A percentile compares a stretch with the other conserved stretches of the same genome.
These are phyloP conservation scores for Monilinia vaccinii-corymbosi DNA, from an alignment of 2,329 filamentous ascomycete genomes.

Conservation along the genomic window DNA sequence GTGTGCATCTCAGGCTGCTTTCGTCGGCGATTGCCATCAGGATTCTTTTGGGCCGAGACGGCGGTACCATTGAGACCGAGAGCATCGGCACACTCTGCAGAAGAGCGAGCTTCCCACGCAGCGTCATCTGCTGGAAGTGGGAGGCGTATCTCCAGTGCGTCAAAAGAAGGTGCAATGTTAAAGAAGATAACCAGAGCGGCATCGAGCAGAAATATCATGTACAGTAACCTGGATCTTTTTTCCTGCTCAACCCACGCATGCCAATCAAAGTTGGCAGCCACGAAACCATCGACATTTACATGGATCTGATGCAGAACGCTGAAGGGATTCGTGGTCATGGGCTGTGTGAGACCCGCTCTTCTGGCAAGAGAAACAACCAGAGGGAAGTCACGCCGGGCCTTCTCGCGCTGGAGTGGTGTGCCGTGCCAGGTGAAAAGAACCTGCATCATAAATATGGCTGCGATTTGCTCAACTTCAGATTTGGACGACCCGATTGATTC, in stretches of 20 bases:
- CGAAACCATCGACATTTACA: conserved; percentile 38
- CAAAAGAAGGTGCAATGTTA: conserved; percentile 55
- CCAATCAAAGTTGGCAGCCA: conserved; percentile 54
- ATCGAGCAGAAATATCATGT: conserved; percentile 56
- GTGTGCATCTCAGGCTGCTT: conserved; percentile 57
- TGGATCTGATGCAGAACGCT: conserved; percentile 53
- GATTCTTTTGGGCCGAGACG: conserved; percentile 46
- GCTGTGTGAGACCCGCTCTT: conserved; percentile 45
- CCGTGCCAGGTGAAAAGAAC: conserved; percentile 62
- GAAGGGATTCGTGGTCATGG: conserved; percentile 41
- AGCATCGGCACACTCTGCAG: conserved; percentile 52
- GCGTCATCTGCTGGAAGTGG: conserved; percentile 67
- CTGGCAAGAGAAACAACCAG: conserved; percentile 48
- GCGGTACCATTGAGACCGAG: conserved; percentile 53
- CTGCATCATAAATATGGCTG: conserved; percentile 55
- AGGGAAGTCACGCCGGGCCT: conserved; percentile 50
- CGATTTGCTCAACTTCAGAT: conserved; percentile 54
- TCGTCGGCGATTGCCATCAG: conserved; percentile 51
- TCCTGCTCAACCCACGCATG: conserved; percentile 61
- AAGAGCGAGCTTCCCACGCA: conserved; percentile 58
- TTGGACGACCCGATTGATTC: conserved; percentile 31
- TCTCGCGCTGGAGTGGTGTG: conserved; percentile 53
- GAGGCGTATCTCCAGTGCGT: conserved; percentile 53
- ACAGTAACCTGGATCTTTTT: conserved; percentile 55
- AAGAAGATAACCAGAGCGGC: conserved; percentile 61